Base-by-base conservation (phyloP, 768 basidiomycete genomes). In the Suillus subaureus region DNA sequence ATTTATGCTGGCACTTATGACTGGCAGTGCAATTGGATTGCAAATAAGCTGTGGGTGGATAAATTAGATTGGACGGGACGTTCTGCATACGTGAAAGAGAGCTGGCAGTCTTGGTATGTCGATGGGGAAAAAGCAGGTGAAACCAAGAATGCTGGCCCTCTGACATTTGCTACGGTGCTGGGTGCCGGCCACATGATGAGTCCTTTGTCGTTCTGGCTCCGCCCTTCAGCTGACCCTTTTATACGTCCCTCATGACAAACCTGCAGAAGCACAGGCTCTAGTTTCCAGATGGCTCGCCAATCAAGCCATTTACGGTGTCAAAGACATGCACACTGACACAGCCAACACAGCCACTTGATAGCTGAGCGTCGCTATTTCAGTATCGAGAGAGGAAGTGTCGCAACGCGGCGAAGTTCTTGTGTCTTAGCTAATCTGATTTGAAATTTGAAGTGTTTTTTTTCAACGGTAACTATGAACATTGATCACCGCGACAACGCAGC, bases 161-260 rank as follows among this genome's bases (percentile, higher is more conserved):
- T 94, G 64, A 90, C 88, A 43, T 91, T 88, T 72, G 85, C 83
- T 18, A 90, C 86, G 0, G 76, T 91, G 43, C 76, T 82, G 54
- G 89, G 83, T 6, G 92, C 90, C 35, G 91, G 91, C n/a, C 91
- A 93, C 78, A 89, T 90, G 89, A 89, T 89, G 47, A 70, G 80
- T 73, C 43, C 60, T 68, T 61, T 63, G 13, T 23, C 37, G 54
- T 7, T 16, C 43, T 40, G 23, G 64, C 37, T 31, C 58, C 35
- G 4, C 42, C 57, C 33, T 37, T 67, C 71, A 61, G 75, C 69
- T 68, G 64, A 71, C 33, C 52, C 55, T 64, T 54, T 67, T 73
- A 69, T 73, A 89, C 81, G 88, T 89, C 66, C 88, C 89, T 37
- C 83, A 85, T 80, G 89, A 89, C 72, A 89, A 88, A 71, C 90